Evolutionary conservation across 2,329 filamentous ascomycete species (phyloP), one percentile per base, ranked within the genome.

Genomic region (Pseudogymnoascus sp.): DNA sequence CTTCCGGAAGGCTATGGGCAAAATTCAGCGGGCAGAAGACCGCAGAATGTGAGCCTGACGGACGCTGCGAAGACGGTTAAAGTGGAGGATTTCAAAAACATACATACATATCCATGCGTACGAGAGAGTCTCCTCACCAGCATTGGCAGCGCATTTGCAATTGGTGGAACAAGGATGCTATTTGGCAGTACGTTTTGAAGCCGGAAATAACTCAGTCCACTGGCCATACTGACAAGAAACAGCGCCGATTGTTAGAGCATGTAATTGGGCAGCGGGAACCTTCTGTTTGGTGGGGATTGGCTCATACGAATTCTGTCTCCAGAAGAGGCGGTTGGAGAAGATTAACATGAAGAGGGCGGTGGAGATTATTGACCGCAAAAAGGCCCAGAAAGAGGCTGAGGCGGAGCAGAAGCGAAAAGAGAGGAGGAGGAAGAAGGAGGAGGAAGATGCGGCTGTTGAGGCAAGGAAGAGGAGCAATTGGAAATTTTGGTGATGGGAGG

Each of bases 261-360:
- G 89, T 37, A 96, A 96, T 71, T 96, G 90, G 89, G 92, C 91
- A 0, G 91, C 95, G 5, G 90, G 87, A 5, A 81, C 85, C 37
- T 96, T 95, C 74, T 80, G 88, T 23, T 73, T 89, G 18, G 84
- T 83, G 5, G 87, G 89, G n/a, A 79, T 89, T 56, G 81, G 82
- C 31, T 88, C 88, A 60, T 95, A 92, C 76, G 91, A 97, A 76
- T 91, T 89, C 71, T 97, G 93, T 77, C 87, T 92, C 71, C 87
- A 87, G 68, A 83, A 84, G 66, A 82, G 92, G 64, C 81, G 84
- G 59, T 82, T 88, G 65, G 93, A 97, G 76, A 84, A 88, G 70
- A 85, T 87, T 66, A 89, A 91, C 66, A 93, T 99, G 87, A 89
- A 89, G 74, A 82, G 91, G 67, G 90, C 90, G 3, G 88, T 96